phyloP scores from a whole-genome alignment of 352 stramenopile genomes.

The Pythium periplocum region DNA sequence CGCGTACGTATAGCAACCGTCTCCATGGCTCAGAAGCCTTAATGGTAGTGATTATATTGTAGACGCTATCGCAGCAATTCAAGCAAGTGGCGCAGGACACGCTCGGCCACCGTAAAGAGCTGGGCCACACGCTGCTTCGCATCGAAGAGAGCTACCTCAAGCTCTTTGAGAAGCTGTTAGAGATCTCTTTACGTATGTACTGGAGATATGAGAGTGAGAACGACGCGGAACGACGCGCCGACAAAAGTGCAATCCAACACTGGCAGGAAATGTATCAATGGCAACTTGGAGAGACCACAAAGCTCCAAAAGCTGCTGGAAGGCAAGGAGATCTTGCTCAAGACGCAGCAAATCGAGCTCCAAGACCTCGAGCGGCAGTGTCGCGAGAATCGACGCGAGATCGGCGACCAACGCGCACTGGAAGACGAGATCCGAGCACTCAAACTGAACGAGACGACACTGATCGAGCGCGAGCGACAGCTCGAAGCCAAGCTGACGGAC shows the following conservation, averaged over 20 bases:
- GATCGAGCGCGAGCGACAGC: constrained; percentile 19
- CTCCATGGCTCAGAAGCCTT: neutral
- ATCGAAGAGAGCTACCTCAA: constrained; percentile 75
- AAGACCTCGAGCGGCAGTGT: constrained; percentile 37
- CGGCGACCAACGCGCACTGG: constrained; percentile 20
- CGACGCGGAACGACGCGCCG: constrained; percentile 35
- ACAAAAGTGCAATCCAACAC: constrained; percentile 33
- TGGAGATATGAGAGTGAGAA: constrained; percentile 61
- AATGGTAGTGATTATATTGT: constrained; percentile 1
- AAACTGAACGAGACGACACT: constrained; percentile 26
- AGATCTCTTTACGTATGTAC: constrained; percentile 64
- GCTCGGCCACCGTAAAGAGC: constrained; percentile 56
- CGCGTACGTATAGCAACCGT: constrained; percentile 13
- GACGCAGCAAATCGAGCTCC: constrained; percentile 42
- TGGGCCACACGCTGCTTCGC: constrained; percentile 56
- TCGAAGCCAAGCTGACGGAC: constrained; percentile 24
- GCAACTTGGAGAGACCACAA: constrained; percentile 36
- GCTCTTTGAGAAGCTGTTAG: constrained; percentile 72
- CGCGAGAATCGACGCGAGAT: constrained; percentile 13
- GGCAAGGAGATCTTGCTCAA: constrained; percentile 48
- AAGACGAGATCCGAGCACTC: constrained; percentile 36
- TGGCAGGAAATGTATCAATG: constrained; percentile 50
- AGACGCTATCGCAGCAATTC: constrained; percentile 60
- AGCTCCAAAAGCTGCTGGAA: constrained; percentile 47
- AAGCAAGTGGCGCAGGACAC: constrained; percentile 54